Evolutionary conservation across 345 rosid species (phyloP), one percentile per base, ranked within the genome.

Genomic region (Cardamine occulta): DNA sequence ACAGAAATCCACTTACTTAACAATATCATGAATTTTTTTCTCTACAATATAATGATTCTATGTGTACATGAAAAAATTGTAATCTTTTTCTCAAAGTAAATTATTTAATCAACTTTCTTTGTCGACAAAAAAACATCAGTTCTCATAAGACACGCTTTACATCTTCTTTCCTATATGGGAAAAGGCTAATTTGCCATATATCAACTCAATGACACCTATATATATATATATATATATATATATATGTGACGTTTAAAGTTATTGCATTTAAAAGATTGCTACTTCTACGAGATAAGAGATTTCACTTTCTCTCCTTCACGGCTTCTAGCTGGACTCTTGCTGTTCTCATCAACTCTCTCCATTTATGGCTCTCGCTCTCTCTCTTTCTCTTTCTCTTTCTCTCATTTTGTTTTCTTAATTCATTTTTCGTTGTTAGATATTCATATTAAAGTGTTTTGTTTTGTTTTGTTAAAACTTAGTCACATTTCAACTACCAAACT

Each of bases 251-350:
- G 56, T 59, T 42, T 42, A 44, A 37, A 63, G 64, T 32, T 55
- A 64, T 37, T 19, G 77, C 63, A 78, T 72, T 72, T 10, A 57
- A 64, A 72, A 55, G 66, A 64, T 47, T 47, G 72, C 28, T n/a
- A 64, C 15, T n/a, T 63, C 61, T 26, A 29, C 42, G 61, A 72
- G 76, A 28, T 55, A 64, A 72, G 73, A 78, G 63, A 72, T 59
- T 60, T 77, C 76, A 63, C 76, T 70, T 64, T 77, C 80, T 77
- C 42, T 70, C 66, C 75, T 63, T 77, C 61, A 63, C 72, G 44
- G 73, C 73, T 72, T 48, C 35, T 78, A 78, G 81, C 81, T 78
- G 81, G 72, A 78, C 13, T 78, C 81, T 78, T 58, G 76, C 81
- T 78, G 81, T 65, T 72, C 73, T 72, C 81, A 71, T 59, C 60